These are phyloP conservation scores for Niveomyces coronatus DNA, from an alignment of 2,329 filamentous ascomycete species.

Conservation along the genomic window DNA sequence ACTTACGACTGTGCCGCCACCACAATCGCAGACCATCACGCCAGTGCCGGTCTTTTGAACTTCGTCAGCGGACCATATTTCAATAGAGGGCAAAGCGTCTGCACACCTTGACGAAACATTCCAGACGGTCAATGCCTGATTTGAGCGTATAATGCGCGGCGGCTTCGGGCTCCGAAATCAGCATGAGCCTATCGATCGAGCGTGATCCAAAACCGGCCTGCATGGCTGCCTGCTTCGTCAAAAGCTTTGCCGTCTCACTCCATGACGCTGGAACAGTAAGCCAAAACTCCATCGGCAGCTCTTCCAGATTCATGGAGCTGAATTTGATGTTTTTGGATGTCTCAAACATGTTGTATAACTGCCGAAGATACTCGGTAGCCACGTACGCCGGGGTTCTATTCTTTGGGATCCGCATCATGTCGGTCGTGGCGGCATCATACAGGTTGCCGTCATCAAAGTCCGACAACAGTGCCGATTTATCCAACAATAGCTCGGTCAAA, in stretches of 20 bases:
- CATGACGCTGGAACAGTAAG: constrained; percentile 12
- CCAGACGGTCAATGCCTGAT: constrained; percentile 3
- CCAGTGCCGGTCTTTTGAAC: neutral
- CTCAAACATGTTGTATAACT: neutral
- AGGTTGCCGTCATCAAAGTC: constrained; percentile 1
- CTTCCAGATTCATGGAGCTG: neutral
- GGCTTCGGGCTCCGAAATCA: constrained; percentile 12
- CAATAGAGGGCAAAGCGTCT: constrained; percentile 18
- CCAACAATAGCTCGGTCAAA: neutral
- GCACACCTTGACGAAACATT: constrained; percentile 40
- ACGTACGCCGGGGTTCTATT: neutral
- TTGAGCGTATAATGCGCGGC: constrained; percentile 8
- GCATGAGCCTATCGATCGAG: constrained; percentile 5
- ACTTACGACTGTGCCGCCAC: constrained; percentile 5
- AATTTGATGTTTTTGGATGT: constrained; percentile 3
- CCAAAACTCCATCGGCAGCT: constrained; percentile 10
- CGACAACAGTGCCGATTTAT: neutral
- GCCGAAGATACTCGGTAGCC: neutral
- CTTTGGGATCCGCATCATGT: neutral
- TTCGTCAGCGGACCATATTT: neutral
- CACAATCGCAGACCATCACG: constrained; percentile 5
- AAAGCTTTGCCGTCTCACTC: constrained; percentile 9
- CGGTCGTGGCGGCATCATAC: neutral
- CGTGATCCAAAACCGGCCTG: neutral
- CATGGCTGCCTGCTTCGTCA: constrained; percentile 9